These are phyloP conservation scores for Cadophora luteo-olivacea DNA, from an alignment of 2,329 filamentous ascomycete genomes.

Conservation along the genomic window DNA sequence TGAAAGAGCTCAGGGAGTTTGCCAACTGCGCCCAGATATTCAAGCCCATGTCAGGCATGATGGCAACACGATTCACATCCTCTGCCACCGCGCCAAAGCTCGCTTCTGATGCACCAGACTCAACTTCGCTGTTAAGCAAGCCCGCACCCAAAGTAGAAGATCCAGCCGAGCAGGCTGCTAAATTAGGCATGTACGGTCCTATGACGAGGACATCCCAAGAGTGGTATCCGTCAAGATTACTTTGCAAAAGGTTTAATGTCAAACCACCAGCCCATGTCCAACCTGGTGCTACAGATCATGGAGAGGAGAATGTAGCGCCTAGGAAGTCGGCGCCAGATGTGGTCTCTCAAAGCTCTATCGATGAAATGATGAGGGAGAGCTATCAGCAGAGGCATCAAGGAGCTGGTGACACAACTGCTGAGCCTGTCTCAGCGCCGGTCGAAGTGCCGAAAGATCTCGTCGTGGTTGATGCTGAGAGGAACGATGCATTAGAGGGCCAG, in stretches of 20 bases:
- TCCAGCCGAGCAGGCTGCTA: constrained; percentile 85
- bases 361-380: constrained; percentile 58
- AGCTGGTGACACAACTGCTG: background rate
- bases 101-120: constrained; percentile 47
- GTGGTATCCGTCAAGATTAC: constrained; percentile 80
- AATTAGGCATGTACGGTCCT: constrained; percentile 88
- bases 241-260: constrained; percentile 98
- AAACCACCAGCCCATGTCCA: constrained; percentile 73
- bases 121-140: constrained; percentile 53
- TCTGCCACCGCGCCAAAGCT: constrained; percentile 57
- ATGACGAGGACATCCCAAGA: constrained; percentile 76
- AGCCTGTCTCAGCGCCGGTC: background rate
- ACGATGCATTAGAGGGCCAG: constrained; percentile 77
- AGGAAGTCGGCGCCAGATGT: constrained; percentile 49
- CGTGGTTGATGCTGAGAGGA: constrained; percentile 73
- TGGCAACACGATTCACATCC: constrained; percentile 92
- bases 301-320: constrained; percentile 36
- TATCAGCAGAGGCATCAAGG: constrained; percentile 38
- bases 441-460: constrained; percentile 32
- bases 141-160: constrained; percentile 67
- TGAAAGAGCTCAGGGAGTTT: constrained; percentile 79
- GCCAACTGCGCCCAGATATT: constrained; percentile 78
- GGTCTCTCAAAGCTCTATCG: constrained; percentile 60
- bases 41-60: constrained; percentile 87
- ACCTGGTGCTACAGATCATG: constrained; percentile 52